These are phyloP conservation scores for Phytophthora chlamydospora DNA, from an alignment of 352 stramenopile species.

Conservation along the genomic window DNA sequence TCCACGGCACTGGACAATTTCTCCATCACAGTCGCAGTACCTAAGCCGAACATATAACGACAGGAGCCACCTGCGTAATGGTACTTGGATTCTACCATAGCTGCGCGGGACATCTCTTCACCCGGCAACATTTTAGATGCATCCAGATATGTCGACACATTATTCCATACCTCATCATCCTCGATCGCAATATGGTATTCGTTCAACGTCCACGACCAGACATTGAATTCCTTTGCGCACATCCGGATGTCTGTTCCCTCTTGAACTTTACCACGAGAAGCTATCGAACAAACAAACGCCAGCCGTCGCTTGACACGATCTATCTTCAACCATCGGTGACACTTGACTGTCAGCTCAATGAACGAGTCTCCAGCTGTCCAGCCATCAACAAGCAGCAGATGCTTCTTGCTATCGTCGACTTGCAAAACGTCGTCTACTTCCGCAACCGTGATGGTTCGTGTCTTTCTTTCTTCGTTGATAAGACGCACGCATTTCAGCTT, in stretches of 20 bases:
- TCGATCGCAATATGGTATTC: conserved; percentile 14
- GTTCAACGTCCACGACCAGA: conserved; percentile 19
- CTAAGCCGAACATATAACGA: conserved; percentile 22
- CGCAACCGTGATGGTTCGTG: conserved; percentile 1
- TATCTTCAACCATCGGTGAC: neutral
- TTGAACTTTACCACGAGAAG: conserved; percentile 1
- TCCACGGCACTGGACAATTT: conserved; percentile 8
- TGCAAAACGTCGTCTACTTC: conserved; percentile 13
- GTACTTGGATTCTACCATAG: conserved; percentile 22
- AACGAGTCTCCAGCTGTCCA: conserved; percentile 3
- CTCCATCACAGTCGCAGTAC: neutral
- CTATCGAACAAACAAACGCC: conserved; percentile 13
- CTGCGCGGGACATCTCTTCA: conserved; percentile 10
- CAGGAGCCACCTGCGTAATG: conserved; percentile 24
- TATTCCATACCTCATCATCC: conserved; percentile 13
- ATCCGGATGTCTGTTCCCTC: neutral
- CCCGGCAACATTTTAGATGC: neutral
- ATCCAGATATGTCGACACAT: conserved; percentile 11
- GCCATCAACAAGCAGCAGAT: conserved; percentile 20
- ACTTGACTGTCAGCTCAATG: neutral
- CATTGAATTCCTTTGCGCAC: conserved; percentile 2
- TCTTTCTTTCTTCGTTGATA: conserved; percentile 6
- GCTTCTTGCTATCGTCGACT: neutral
- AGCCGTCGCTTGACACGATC: conserved; percentile 5
- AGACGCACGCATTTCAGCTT: conserved; percentile 8